Percentiles rank a stretch among this genome's conserved stretches.
These are phyloP conservation scores for Trebouxia sp. DNA, from an alignment of 139 green algal species.

Conservation along the genomic window DNA sequence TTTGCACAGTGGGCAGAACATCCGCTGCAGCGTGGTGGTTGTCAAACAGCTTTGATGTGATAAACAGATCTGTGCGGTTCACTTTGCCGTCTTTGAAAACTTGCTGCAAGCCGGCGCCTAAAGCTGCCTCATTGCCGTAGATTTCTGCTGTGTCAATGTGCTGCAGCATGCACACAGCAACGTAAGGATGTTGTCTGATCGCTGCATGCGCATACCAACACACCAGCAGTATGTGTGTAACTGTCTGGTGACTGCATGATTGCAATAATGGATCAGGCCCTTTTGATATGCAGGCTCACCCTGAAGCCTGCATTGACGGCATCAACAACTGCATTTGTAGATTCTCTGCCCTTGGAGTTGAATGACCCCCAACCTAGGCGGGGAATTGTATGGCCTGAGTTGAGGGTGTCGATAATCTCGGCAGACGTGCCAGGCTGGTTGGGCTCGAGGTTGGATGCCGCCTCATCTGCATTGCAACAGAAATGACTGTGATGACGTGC, in stretches of 20 bases:
- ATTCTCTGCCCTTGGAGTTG: not conserved
- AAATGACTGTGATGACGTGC: too few species aligned
- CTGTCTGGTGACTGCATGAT: too few species aligned
- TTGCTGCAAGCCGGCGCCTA: not conserved
- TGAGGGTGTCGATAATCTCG: too few species aligned
- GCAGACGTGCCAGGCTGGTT: too few species aligned
- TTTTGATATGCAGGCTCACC: too few species aligned
- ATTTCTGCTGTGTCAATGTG: not conserved
- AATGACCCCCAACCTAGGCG: not conserved
- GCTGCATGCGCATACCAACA: too few species aligned
- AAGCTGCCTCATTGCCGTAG: not conserved
- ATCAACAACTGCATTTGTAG: not conserved
- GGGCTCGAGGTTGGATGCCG: too few species aligned
- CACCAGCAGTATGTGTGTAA: too few species aligned
- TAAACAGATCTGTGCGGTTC: slow-evolving; percentile 43
- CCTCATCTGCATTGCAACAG: not conserved
- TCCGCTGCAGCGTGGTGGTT: slow-evolving; percentile 32
- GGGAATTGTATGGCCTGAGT: not conserved
- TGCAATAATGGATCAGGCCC: not conserved
- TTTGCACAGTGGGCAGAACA: slow-evolving; percentile 54
- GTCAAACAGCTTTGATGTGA: slow-evolving; percentile 40
- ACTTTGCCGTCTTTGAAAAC: slow-evolving; percentile 32
- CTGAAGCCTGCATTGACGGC: not conserved
- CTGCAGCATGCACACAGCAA: not conserved
- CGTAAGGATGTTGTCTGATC: too few species aligned